phyloP scores from a whole-genome alignment of 1,139 yeast species.

The Kodamaea anthophila region DNA sequence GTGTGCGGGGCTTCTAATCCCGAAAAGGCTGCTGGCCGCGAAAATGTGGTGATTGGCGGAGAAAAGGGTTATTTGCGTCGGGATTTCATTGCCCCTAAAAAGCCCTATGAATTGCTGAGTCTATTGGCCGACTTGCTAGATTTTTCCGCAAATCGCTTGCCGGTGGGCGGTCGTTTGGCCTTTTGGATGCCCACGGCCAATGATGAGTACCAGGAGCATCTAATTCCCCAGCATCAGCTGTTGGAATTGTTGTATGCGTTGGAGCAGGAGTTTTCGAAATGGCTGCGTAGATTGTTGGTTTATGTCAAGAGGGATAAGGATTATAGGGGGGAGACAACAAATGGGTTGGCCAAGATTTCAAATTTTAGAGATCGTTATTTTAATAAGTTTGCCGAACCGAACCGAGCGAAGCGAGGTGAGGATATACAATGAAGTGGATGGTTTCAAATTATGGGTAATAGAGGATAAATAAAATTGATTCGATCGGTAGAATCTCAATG shows the following conservation, averaged over 20 bases:
- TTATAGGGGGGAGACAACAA: slow-evolving; percentile 54
- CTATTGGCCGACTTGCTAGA: slow-evolving; percentile 69
- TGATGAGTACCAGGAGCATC: slow-evolving; percentile 69
- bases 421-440: no score
- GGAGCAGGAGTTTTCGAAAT: slow-evolving; percentile 84
- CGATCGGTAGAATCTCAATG: no score
- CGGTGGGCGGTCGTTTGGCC: slow-evolving; percentile 71
- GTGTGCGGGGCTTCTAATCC: slow-evolving; percentile 81
- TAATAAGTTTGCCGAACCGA: slow-evolving; percentile 44
- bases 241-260: slow-evolving; percentile 67
- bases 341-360: slow-evolving; percentile 38
- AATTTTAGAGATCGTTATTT: slow-evolving; percentile 81
- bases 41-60: slow-evolving; percentile 66
- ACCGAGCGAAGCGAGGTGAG: background rate
- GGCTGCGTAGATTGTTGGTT: slow-evolving; percentile 83
- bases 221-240: slow-evolving; percentile 73
- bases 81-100: slow-evolving; percentile 90
- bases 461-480: no score
- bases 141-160: slow-evolving; percentile 68
- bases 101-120: slow-evolving; percentile 75
- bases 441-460: no score
- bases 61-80: slow-evolving; percentile 68
- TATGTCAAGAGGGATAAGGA: slow-evolving; percentile 61
- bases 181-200: slow-evolving; percentile 99
- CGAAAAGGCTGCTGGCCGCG: slow-evolving; percentile 55